Percentiles rank a stretch among this genome's conserved stretches.
phyloP scores from a whole-genome alignment of 345 rosid species.

The Excoecaria cochinchinensis region DNA sequence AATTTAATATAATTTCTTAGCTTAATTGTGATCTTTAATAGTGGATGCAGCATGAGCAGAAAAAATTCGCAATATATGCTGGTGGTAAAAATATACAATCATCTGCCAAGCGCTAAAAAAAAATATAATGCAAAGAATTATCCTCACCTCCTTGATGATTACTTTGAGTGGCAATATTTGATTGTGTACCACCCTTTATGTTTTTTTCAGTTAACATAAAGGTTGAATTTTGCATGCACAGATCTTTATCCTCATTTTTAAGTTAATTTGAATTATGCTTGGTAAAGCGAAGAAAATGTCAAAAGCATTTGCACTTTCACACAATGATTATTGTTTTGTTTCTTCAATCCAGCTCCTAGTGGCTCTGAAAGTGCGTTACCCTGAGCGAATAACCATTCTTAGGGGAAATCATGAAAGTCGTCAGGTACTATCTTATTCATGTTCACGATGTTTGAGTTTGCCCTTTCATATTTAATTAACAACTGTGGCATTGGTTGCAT shows the following conservation, averaged over 20 bases:
- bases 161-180: not conserved
- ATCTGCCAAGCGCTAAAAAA: not conserved
- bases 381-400: conserved; percentile 84
- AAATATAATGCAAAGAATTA: not conserved
- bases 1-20: too few species aligned
- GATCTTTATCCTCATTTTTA: too few species aligned
- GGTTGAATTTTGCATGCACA: too few species aligned
- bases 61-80: too few species aligned
- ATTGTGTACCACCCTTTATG: not conserved
- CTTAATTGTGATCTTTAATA: not conserved
- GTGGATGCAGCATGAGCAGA: not conserved
- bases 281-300: not conserved
- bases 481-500: not conserved
- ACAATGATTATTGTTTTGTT: not conserved
- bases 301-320: not conserved
- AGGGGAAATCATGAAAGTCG: conserved; percentile 99
- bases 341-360: conserved; percentile 64
- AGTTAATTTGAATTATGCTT: not conserved
- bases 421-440: conserved; percentile 51
- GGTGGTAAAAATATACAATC: not conserved
- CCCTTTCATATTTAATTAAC: not conserved
- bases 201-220: too few species aligned
- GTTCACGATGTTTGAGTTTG: not conserved
- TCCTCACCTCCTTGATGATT: not conserved
- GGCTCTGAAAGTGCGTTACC: conserved; percentile 81